phyloP scores from a whole-genome alignment of 1,284 basidiomycete genomes.

The Lignosus rhinocerotis region DNA sequence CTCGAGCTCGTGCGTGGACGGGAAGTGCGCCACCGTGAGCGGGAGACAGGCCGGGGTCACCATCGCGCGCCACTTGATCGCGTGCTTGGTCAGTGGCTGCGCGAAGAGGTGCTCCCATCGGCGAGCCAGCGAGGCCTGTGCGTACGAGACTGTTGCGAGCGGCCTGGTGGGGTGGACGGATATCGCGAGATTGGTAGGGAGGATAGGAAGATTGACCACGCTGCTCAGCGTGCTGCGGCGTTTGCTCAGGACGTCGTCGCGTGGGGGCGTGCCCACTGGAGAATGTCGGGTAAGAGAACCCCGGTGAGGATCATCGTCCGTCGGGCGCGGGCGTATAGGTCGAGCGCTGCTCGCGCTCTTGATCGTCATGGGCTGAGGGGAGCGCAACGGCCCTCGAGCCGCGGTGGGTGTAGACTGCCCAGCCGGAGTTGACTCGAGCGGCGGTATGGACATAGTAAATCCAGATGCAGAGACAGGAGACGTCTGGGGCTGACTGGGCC shows the following conservation, averaged over 20 bases:
- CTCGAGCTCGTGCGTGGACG: constrained; percentile 74
- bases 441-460: constrained; percentile 28
- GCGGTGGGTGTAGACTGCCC: constrained; percentile 1
- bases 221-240: constrained; percentile 48
- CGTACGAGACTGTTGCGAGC: constrained; percentile 52
- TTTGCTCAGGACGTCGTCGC: constrained; percentile 59
- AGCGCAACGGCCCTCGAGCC: constrained; percentile 1
- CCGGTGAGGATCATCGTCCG: constrained; percentile 58
- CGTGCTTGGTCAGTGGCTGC: constrained; percentile 74
- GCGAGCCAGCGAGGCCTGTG: constrained; percentile 71
- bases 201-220: constrained; percentile 43
- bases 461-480: constrained; percentile 52
- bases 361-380: constrained; percentile 54
- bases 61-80: constrained; percentile 92
- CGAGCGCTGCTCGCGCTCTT: constrained; percentile 44
- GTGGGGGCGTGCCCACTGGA: constrained; percentile 65
- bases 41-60: constrained; percentile 87
- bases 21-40: constrained; percentile 90
- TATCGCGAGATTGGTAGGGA: constrained; percentile 49
- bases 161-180: constrained; percentile 69
- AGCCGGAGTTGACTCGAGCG: constrained; percentile 10
- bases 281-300: constrained; percentile 54
- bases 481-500: constrained; percentile 59
- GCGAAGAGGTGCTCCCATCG: constrained; percentile 92
- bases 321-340: constrained; percentile 38